These are phyloP conservation scores for Pseudognaphalium luteoalbum DNA, from an alignment of 129 eudicot species.

Conservation along the genomic window DNA sequence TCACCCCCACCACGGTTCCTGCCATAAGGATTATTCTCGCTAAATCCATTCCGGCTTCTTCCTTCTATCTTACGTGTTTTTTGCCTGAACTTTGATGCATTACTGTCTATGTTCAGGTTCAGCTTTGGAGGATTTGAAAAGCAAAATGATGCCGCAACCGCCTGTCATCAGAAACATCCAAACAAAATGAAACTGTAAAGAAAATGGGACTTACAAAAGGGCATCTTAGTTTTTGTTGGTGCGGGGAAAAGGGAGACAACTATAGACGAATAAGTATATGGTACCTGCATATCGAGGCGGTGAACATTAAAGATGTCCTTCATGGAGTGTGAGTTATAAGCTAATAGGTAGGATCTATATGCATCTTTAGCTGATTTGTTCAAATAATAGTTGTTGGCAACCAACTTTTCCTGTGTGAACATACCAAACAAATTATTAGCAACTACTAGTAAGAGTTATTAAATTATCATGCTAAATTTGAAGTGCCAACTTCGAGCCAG, in stretches of 20 bases:
- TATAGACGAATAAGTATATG: not conserved
- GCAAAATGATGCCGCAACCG: constrained; percentile 91
- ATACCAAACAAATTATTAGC: not conserved
- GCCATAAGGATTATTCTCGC: constrained; percentile 68
- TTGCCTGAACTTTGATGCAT: constrained; percentile 74
- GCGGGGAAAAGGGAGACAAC: not conserved
- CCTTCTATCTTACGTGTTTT: constrained; percentile 48
- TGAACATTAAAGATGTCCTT: constrained; percentile 88
- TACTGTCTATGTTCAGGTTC: constrained; percentile 68
- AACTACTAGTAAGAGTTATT: not conserved
- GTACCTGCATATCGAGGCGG: constrained; percentile 82
- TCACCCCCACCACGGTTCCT: constrained; percentile 36
- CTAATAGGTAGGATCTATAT: constrained; percentile 70
- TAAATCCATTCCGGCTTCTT: constrained; percentile 69
- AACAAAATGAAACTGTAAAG: not conserved
- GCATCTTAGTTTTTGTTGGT: not conserved
- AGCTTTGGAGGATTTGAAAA: constrained; percentile 78
- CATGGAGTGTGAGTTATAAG: constrained; percentile 90
- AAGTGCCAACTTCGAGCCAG: not conserved
- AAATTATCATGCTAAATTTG: not conserved
- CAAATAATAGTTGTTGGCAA: constrained; percentile 64
- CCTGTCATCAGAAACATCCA: constrained; percentile 40
- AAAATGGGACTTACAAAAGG: not conserved
- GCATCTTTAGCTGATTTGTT: constrained; percentile 95
- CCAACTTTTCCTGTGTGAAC: constrained; percentile 74